phyloP scores from a whole-genome alignment of 169 alveolate species.

The Plasmodium gonderi region DNA sequence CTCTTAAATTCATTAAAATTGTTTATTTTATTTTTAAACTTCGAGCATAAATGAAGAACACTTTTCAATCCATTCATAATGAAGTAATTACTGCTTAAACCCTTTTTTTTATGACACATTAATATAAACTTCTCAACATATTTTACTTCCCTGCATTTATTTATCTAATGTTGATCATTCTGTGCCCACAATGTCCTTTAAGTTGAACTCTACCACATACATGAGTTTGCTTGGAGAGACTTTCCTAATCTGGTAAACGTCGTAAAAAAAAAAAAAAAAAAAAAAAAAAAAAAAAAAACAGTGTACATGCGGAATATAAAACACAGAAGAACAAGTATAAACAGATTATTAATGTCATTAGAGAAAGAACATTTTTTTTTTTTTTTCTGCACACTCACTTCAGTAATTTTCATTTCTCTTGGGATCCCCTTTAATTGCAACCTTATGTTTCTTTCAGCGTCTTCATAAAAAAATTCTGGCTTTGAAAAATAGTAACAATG shows the following conservation, averaged over 20 bases:
- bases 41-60: too few species aligned
- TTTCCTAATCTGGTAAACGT: slow-evolving; percentile 45
- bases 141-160: not conserved
- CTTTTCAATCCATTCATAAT: too few species aligned
- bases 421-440: slow-evolving; percentile 27
- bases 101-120: too few species aligned
- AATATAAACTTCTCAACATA: too few species aligned
- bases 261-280: too few species aligned
- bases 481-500: slow-evolving; percentile 66
- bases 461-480: slow-evolving; percentile 58
- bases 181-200: slow-evolving; percentile 17
- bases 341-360: too few species aligned
- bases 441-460: slow-evolving; percentile 42
- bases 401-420: slow-evolving; percentile 53
- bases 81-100: too few species aligned
- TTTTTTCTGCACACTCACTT: not conserved
- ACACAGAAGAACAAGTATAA: too few species aligned
- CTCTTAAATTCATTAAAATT: too few species aligned
- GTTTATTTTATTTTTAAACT: too few species aligned
- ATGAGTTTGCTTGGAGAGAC: slow-evolving; percentile 66
- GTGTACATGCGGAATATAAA: not conserved
- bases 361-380: too few species aligned
- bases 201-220: slow-evolving; percentile 72
- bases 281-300: not conserved
- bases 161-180: not conserved